phyloP scores from a whole-genome alignment of 139 green algal genomes.

The Bryopsis sp. region DNA sequence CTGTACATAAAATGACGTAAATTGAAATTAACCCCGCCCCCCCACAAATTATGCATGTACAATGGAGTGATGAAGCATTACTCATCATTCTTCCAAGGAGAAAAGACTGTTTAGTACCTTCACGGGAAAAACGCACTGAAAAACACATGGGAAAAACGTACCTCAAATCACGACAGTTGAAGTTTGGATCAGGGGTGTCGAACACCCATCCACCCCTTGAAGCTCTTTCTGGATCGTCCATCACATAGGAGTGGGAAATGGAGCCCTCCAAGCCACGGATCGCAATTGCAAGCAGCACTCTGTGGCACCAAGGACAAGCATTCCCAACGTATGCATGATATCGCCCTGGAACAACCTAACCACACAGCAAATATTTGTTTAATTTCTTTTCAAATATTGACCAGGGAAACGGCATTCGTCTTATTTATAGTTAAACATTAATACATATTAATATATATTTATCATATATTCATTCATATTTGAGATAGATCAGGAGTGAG shows the following conservation, averaged over 20 bases:
- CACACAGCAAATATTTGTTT: background rate
- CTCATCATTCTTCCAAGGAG: too few relatives aligned
- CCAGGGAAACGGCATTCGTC: background rate
- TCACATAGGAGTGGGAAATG: conserved; percentile 24
- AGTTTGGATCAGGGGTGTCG: conserved; percentile 42
- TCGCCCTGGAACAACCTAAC: conserved; percentile 43
- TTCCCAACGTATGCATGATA: conserved; percentile 90
- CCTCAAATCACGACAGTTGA: conserved; percentile 39
- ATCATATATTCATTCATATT: too few relatives aligned
- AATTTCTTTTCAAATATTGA: background rate
- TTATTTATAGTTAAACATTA: too few relatives aligned
- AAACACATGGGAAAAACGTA: background rate
- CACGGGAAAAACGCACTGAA: background rate
- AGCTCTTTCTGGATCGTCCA: conserved; percentile 66
- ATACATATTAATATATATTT: too few relatives aligned
- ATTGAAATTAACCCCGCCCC: too few relatives aligned
- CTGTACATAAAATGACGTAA: too few relatives aligned
- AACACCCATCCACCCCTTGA: conserved; percentile 67
- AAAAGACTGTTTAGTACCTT: too few relatives aligned
- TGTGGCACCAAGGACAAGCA: conserved; percentile 93
- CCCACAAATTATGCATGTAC: conserved; percentile 16
- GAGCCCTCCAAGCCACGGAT: conserved; percentile 42
- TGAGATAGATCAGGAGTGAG: too few relatives aligned
- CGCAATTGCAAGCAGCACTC: conserved; percentile 61
- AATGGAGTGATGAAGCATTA: background rate